These are phyloP conservation scores for Leccinum solheimii DNA, from an alignment of 1,284 basidiomycete genomes.

Conservation along the genomic window DNA sequence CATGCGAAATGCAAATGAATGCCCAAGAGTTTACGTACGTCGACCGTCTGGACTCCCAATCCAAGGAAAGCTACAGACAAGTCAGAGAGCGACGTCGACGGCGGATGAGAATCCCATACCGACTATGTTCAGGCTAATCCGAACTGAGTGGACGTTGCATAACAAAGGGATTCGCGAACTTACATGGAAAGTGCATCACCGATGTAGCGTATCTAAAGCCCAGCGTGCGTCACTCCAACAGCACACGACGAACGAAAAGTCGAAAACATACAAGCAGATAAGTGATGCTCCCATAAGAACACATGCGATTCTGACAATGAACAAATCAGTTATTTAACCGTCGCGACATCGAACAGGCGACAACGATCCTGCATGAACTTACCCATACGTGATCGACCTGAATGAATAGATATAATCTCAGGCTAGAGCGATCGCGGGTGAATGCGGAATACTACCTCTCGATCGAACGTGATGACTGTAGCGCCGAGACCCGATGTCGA, in stretches of 20 bases:
- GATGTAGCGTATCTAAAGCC: constrained; percentile 18
- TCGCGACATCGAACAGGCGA: neutral
- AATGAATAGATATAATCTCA: neutral
- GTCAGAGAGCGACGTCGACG: neutral
- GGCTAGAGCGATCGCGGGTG: neutral
- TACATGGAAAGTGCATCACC: constrained; percentile 18
- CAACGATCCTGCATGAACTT: neutral
- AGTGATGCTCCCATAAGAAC: constrained; percentile 1
- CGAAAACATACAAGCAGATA: neutral
- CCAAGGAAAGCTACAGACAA: constrained; percentile 11
- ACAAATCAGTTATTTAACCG: neutral
- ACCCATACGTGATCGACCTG: constrained; percentile 2
- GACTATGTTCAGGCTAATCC: constrained; percentile 11
- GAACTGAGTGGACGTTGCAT: neutral
- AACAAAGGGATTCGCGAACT: neutral
- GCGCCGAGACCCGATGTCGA: neutral
- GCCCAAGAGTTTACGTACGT: neutral
- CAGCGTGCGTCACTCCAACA: neutral
- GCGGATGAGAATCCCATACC: neutral
- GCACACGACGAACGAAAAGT: neutral
- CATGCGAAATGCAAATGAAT: neutral
- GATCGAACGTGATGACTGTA: neutral
- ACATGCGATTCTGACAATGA: neutral
- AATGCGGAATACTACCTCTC: neutral
- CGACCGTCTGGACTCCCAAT: neutral